Evolutionary conservation across 192 early-diverging fungal species (phyloP), one percentile per base, ranked within the genome.

Genomic region (Geranomyces variabilis): DNA sequence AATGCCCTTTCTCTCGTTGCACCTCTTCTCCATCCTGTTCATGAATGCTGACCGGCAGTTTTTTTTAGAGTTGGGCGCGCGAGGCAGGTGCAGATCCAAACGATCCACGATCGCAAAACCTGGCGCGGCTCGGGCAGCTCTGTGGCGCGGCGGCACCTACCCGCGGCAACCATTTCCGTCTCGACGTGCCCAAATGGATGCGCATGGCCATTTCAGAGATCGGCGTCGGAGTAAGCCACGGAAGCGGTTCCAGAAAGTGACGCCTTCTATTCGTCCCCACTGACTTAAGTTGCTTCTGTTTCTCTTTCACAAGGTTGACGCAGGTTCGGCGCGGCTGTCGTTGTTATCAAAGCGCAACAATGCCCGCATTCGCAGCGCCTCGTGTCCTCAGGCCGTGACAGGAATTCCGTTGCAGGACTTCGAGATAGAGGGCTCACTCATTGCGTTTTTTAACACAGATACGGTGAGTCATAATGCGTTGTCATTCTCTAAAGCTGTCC

Each of bases 151-250:
- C 28, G 5, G 58, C 58, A 30, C 17, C 21, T 60, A 10, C 5
- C 29, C 58, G 17, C n/a, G 22, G 70, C 63, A 58, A 77, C 55
- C 71, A 74, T 48, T 86, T 81, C 49, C 59, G 84, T 13, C 59
- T 82, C 13, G 63, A 79, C 19, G 65, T 84, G 56, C 84, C 84
- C 0, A 60, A 49, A 28, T 79, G 71, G 69, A 70, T 84, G 2
- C 47, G 61, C 10, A 47, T 64, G 24, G 45, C 73, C 17, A 70
- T 76, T 0, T 30, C 79, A 0, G 74, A 78, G 15, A 70, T 85
- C 73, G 84, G 80, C 56, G 81, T 53, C 36, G 36, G 36, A 10
- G 36, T 41, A 41, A 41, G 36, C 10, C 36, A 10, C 36, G 36
- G 10, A 41, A 41, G 36, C 36, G 10, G 36, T 7, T 10, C 36